These are phyloP conservation scores for Durusdinium trenchii DNA, from an alignment of 73 alveolate genomes.

Conservation along the genomic window DNA sequence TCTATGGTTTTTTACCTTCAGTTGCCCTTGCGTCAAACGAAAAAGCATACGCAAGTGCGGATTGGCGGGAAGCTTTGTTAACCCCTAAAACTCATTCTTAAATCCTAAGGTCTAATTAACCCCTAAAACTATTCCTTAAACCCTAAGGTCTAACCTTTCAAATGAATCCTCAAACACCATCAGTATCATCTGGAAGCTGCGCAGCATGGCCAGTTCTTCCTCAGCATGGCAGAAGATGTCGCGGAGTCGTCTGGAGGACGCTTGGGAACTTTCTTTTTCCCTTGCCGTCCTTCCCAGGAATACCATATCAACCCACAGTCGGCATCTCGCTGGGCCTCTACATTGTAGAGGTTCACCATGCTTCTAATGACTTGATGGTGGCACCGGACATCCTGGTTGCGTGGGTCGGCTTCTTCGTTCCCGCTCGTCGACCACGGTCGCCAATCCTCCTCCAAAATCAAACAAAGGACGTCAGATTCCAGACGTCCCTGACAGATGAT, in stretches of 20 bases:
- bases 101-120: no score
- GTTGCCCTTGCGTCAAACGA: no score
- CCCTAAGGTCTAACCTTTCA: constrained; percentile 5
- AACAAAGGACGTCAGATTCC: constrained; percentile 27
- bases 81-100: no score
- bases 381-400: neutral
- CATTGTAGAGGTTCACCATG: neutral
- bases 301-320: neutral
- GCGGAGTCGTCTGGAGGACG: constrained; percentile 28
- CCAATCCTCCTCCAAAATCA: constrained; percentile 45
- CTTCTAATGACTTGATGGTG: neutral
- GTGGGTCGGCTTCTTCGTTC: neutral
- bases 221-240: constrained; percentile 25
- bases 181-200: constrained; percentile 22
- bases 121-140: no score
- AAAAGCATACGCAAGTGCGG: no score
- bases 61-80: no score
- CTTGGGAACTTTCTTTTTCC: neutral
- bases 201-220: constrained; percentile 27
- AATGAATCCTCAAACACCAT: constrained; percentile 15
- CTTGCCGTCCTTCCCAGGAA: neutral
- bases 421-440: constrained; percentile 4
- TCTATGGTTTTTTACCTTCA: no score
- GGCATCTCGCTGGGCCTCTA: neutral
- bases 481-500: neutral